Evolutionary conservation across 2,329 filamentous ascomycete genomes (phyloP).

Genomic region (Knufia fluminis): DNA sequence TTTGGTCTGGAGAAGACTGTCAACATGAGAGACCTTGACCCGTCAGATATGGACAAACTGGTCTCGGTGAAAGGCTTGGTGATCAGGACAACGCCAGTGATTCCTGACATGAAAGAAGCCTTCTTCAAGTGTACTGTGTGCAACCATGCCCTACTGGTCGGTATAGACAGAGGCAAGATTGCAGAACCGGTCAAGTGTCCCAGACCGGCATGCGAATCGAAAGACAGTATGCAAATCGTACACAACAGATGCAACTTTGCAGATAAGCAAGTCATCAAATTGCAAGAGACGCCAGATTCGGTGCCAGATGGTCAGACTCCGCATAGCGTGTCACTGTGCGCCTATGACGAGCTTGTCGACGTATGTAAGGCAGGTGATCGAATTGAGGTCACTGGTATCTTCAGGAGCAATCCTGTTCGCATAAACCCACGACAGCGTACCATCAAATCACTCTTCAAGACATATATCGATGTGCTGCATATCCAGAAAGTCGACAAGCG

Average conservation of each 20-base stretch:
- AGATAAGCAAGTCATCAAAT: constrained; percentile 97
- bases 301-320: constrained; percentile 94
- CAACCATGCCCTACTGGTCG: constrained; percentile 80
- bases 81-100: constrained; percentile 89
- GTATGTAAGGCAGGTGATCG: constrained; percentile 97
- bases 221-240: constrained; percentile 96
- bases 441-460: constrained; percentile 95
- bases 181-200: constrained; percentile 87
- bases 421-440: constrained; percentile 88
- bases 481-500: constrained; percentile 96
- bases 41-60: constrained; percentile 91
- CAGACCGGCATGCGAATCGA: constrained; percentile 66
- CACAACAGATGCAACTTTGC: constrained; percentile 93
- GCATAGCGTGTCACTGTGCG: constrained; percentile 90
- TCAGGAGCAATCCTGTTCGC: constrained; percentile 85
- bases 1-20: constrained; percentile 79
- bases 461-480: constrained; percentile 89
- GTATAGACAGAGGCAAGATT: constrained; percentile 92
- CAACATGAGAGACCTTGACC: constrained; percentile 90
- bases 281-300: constrained; percentile 92
- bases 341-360: constrained; percentile 94
- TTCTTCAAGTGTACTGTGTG: constrained; percentile 95
- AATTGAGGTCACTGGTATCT: constrained; percentile 91
- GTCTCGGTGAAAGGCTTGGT: constrained; percentile 92
- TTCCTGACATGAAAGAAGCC: constrained; percentile 97